phyloP scores from a whole-genome alignment of 2,329 filamentous ascomycete genomes.

The Graphiopsis chlorocephala region DNA sequence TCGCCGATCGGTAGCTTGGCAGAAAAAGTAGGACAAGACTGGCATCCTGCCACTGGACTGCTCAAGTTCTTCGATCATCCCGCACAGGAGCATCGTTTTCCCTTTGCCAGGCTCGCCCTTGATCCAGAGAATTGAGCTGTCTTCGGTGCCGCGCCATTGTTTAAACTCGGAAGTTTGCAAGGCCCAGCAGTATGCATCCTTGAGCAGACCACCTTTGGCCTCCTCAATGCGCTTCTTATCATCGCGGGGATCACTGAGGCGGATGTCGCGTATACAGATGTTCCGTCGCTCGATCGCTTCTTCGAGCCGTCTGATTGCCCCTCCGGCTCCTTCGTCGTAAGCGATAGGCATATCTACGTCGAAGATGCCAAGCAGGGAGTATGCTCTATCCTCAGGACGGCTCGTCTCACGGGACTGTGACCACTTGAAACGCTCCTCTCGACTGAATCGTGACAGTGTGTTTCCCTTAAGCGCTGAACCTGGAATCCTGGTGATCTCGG shows the following conservation, averaged over 20 bases:
- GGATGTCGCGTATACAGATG: slow-evolving; percentile 17
- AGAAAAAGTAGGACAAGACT: slow-evolving; percentile 37
- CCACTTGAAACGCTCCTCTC: background rate
- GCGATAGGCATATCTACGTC: slow-evolving; percentile 43
- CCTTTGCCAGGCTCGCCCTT: too few relatives aligned
- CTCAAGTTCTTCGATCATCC: slow-evolving; percentile 35
- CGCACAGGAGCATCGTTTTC: slow-evolving; percentile 41
- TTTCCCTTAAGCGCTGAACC: background rate
- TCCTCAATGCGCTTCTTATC: slow-evolving; percentile 23
- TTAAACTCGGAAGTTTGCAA: slow-evolving; percentile 26
- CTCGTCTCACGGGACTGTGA: background rate
- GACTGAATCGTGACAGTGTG: background rate
- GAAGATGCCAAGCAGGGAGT: slow-evolving; percentile 46
- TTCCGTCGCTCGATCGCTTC: slow-evolving; percentile 17
- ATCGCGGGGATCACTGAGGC: slow-evolving; percentile 20
- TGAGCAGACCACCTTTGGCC: slow-evolving; percentile 21
- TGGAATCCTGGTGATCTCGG: slow-evolving; percentile 32
- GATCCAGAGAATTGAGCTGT: slow-evolving; percentile 38
- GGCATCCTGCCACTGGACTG: background rate
- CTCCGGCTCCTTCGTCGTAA: slow-evolving; percentile 37
- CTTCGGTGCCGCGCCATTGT: slow-evolving; percentile 25
- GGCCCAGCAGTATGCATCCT: slow-evolving; percentile 24
- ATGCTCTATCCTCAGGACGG: slow-evolving; percentile 42
- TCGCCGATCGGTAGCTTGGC: slow-evolving; percentile 31
- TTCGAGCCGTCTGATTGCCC: slow-evolving; percentile 35